Evolutionary conservation across 208 protist genomes (phyloP).

Genomic region (Crithidia thermophila): DNA sequence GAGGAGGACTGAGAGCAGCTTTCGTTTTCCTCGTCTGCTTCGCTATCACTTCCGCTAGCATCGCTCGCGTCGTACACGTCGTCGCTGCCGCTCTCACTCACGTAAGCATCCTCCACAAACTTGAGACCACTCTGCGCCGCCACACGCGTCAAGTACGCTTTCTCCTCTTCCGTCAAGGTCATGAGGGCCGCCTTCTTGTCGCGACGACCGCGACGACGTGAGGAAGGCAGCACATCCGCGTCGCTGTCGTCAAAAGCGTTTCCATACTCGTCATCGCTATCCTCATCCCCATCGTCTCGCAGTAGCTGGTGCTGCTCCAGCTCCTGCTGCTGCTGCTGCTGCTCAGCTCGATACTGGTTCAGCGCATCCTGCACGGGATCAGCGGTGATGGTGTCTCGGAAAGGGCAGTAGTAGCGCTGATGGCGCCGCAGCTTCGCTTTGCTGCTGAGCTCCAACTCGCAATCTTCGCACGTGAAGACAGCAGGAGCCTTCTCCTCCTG

Average conservation of each 20-base stretch:
- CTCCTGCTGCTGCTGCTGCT: slow-evolving; percentile 13
- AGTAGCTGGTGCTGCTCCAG: background rate
- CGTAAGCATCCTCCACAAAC: slow-evolving; percentile 45
- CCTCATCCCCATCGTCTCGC: background rate
- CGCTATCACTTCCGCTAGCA: slow-evolving; percentile 2
- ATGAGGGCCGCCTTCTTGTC: slow-evolving; percentile 8
- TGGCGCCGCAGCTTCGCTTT: slow-evolving; percentile 68
- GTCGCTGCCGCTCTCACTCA: slow-evolving; percentile 21
- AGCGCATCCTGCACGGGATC: slow-evolving; percentile 43
- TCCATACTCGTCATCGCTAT: slow-evolving; percentile 12
- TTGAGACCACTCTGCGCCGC: slow-evolving; percentile 35
- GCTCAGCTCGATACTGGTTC: slow-evolving; percentile 14
- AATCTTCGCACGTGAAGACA: slow-evolving; percentile 57
- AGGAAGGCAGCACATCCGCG: background rate
- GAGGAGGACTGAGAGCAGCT: background rate
- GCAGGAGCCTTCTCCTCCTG: background rate
- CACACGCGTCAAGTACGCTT: slow-evolving; percentile 13
- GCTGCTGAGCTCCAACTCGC: slow-evolving; percentile 71
- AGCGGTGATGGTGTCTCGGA: slow-evolving; percentile 70
- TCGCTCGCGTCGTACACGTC: too few species aligned
- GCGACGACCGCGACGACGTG: background rate
- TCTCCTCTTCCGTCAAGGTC: slow-evolving; percentile 29
- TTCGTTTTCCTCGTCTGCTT: background rate
- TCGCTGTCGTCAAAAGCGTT: slow-evolving; percentile 7
- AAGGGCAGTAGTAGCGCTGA: slow-evolving; percentile 75